Evolutionary conservation across 2,329 filamentous ascomycete species (phyloP), one percentile per base, ranked within the genome.

Genomic region (Fonsecaea nubica): DNA sequence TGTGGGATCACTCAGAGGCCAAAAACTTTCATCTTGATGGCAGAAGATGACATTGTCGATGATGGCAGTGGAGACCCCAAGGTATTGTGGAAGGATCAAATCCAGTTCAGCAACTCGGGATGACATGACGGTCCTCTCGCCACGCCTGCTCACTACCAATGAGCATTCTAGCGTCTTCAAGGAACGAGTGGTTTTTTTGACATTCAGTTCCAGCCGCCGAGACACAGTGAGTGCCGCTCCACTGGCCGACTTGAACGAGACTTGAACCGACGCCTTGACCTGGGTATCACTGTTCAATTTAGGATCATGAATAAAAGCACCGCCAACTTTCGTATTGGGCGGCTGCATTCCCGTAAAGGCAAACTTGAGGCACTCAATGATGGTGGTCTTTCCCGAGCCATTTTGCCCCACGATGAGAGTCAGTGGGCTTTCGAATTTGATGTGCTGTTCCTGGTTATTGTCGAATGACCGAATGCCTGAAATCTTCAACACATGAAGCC

Each of bases 341-440:
- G 95, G 95, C 56, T 96, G 86, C 75, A 96, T 91, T 64, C 95
- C 96, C 7, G 93, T 97, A 18, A 96, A 97, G 60, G 92, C 93
- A 88, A 97, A 99, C 77, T 97, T 97, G 75, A 99, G 90, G 77
- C 93, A 96, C 79, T 99, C 95, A 79, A 99, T 99, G 76, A 99
- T 97, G 65, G 95, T 98, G 9, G 95, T 99, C 82, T 99, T 99
- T 69, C 95, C 95, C 0, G 94, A 98, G 63, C 95, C 95, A 81
- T 99, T 99, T 80, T 93, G 92, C 65, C 95, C 95, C 65, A 99
- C 96, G 72, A 99, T 99, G 69, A 99, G 86, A 12, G 95, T 99
- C 64, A 99, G 85, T 32, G 95, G 96, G 0, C 92, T 90, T 71
- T 93, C 89, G 78, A 99, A 98, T 72, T 90, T 86, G 69, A 98